These are phyloP conservation scores for Colletotrichum cuscutae DNA, from an alignment of 2,329 filamentous ascomycete genomes.

Conservation along the genomic window DNA sequence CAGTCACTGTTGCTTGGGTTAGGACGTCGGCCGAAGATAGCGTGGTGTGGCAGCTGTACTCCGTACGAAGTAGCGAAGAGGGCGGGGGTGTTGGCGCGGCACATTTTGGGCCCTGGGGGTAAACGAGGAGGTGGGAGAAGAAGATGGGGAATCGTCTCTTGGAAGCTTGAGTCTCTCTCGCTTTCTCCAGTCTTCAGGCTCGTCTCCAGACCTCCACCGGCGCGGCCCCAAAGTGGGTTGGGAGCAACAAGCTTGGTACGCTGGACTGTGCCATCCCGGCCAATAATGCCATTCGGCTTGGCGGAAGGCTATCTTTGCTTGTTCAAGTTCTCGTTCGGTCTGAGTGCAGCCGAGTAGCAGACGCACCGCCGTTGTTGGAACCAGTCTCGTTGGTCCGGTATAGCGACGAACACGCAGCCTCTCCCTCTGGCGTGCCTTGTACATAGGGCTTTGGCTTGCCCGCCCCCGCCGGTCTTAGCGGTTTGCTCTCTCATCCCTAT, in stretches of 20 bases:
- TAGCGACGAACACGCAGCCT: constrained; percentile 9
- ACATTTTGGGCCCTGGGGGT: background rate
- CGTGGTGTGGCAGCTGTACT: background rate
- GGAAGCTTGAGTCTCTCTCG: background rate
- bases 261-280: constrained; percentile 36
- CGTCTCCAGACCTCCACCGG: constrained; percentile 26
- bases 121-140: background rate
- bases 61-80: background rate
- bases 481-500: background rate
- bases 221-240: constrained; percentile 22
- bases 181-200: constrained; percentile 31
- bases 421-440: background rate
- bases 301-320: constrained; percentile 11
- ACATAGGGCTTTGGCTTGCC: background rate
- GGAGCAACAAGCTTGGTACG: constrained; percentile 2
- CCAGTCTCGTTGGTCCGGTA: constrained; percentile 1
- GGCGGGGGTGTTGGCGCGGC: constrained; percentile 15
- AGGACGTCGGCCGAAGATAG: constrained; percentile 10
- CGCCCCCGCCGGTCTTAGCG: constrained; percentile 2
- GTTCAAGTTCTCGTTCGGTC: constrained; percentile 36
- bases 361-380: constrained; percentile 3
- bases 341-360: constrained; percentile 40
- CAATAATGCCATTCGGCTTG: constrained; percentile 27
- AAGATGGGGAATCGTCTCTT: constrained; percentile 18
- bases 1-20: constrained; percentile 1